Evolutionary conservation across 371 early-diverging fungal genomes (phyloP).

Genomic region (Paraphysoderma sedebokerense): DNA sequence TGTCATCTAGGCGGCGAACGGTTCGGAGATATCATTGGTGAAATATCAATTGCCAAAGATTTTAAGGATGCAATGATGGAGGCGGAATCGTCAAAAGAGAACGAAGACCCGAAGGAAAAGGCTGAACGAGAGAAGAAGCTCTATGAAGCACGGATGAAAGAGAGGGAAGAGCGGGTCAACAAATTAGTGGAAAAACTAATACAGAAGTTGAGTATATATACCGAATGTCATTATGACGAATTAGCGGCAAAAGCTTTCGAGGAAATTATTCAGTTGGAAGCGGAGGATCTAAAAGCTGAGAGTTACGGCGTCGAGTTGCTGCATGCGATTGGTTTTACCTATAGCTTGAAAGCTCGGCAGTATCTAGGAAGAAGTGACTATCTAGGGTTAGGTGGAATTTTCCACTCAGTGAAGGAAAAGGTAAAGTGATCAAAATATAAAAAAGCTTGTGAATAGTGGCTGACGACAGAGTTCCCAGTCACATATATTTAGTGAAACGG

Average conservation of each 20-base stretch:
- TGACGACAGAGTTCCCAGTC: conserved; percentile 6
- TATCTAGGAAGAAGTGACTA: conserved; percentile 42
- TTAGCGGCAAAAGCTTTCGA: conserved; percentile 35
- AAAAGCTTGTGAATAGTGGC: neutral
- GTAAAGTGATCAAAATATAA: too few species aligned
- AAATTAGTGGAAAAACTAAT: conserved; percentile 47
- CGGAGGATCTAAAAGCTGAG: conserved; percentile 69
- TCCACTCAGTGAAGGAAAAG: conserved; percentile 47
- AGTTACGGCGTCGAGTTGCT: conserved; percentile 82
- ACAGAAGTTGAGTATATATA: conserved; percentile 55
- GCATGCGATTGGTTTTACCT: conserved; percentile 80
- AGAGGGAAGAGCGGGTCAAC: conserved; percentile 49
- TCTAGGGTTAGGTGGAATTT: conserved; percentile 51
- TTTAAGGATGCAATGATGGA: conserved; percentile 59
- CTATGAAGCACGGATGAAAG: conserved; percentile 40
- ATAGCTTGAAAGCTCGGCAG: conserved; percentile 66
- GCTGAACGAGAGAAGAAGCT: conserved; percentile 9
- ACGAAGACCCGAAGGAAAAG: conserved; percentile 7
- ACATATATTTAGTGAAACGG: conserved; percentile 74
- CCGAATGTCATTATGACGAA: conserved; percentile 36
- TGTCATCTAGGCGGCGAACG: conserved; percentile 59
- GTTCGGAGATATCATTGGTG: conserved; percentile 87
- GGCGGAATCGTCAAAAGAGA: conserved; percentile 27
- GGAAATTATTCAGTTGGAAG: conserved; percentile 50
- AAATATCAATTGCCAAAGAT: conserved; percentile 83